Base-by-base conservation (phyloP, 2,329 filamentous ascomycete genomes). In the Didymella sp. region DNA sequence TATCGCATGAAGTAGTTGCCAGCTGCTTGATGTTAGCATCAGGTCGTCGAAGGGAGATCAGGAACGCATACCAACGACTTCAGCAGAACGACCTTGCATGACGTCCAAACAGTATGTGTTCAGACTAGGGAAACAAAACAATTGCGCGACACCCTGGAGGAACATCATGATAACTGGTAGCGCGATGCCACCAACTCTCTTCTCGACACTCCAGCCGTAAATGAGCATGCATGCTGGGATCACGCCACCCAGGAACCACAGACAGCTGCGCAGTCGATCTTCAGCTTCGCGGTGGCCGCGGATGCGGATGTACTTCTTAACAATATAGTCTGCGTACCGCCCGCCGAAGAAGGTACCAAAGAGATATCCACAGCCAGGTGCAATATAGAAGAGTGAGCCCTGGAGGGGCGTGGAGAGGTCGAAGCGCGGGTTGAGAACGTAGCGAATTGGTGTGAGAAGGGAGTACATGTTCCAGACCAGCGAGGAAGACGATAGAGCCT, bases 81-180 rank as follows among this genome's bases (percentile, higher is more conserved):
- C 90, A 3, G 88, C 85, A 40, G 86, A 86, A 27, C 84, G 80
- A 1, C 81, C 81, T 62, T 89, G 89, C 87, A 93, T 91, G 12
- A 94, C 90, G 72, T 95, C 90, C 37, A 95, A 76, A 71, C 90
- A 93, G 76, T 95, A 93, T 0, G 89, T 90, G 72, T 93, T 92
- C 59, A 93, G 73, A 44, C 84, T 86, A 0, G 89, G 89, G 68
- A 92, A 92, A 66, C 88, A 90, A 69, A 91, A 90, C 6, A 92
- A 78, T 73, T 92, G 89, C 0, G 86, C 88, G 0, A 92, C 81
- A 1, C 89, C 90, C 68, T 92, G 89, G 2, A 89, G 58, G 70
- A 92, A 92, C 81, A 93, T 87, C 66, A 86, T 85, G 7, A 92
- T 81, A 2, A 92, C 87, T 0, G 89, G 89, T 4, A 89, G 70